These are phyloP conservation scores for Collybia sp. DNA, from an alignment of 768 basidiomycete genomes.

Conservation along the genomic window DNA sequence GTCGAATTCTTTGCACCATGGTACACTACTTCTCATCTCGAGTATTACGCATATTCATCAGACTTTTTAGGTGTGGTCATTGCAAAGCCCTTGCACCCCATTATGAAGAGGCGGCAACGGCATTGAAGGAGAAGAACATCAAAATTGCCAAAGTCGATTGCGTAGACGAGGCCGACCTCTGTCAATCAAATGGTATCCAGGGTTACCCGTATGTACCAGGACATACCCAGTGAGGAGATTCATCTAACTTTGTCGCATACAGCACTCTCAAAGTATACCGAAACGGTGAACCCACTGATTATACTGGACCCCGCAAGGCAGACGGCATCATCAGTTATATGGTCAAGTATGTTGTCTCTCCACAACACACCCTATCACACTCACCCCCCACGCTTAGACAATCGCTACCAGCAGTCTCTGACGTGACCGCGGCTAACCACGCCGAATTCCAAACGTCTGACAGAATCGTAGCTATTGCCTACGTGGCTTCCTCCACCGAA, in stretches of 20 bases:
- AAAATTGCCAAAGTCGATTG: constrained; percentile 97
- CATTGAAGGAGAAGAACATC: constrained; percentile 86
- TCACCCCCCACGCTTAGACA: constrained; percentile 45
- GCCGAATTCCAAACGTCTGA: constrained; percentile 85
- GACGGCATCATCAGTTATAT: constrained; percentile 97
- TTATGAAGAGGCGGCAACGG: constrained; percentile 91
- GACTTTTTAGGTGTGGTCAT: constrained; percentile 79
- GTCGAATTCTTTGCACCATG: constrained; percentile 96
- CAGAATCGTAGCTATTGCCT: constrained; percentile 87
- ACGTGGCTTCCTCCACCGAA: constrained; percentile 69
- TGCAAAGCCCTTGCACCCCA: constrained; percentile 94
- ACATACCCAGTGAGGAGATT: neutral
- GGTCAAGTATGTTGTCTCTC: constrained; percentile 66
- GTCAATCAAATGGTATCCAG: constrained; percentile 80
- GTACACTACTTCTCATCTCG: constrained; percentile 25
- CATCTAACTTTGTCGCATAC: neutral
- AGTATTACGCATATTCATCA: neutral
- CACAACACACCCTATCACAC: neutral
- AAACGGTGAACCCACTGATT: constrained; percentile 75
- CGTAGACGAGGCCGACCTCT: constrained; percentile 90
- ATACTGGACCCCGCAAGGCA: constrained; percentile 85
- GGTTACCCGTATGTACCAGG: constrained; percentile 84
- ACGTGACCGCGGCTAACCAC: constrained; percentile 71
- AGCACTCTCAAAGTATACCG: constrained; percentile 93
- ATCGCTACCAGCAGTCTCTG: constrained; percentile 88